Percentiles rank a stretch among this genome's conserved stretches.
Evolutionary conservation across 140 eudicot genomes (phyloP).

Genomic region (Oenanthe javanica): DNA sequence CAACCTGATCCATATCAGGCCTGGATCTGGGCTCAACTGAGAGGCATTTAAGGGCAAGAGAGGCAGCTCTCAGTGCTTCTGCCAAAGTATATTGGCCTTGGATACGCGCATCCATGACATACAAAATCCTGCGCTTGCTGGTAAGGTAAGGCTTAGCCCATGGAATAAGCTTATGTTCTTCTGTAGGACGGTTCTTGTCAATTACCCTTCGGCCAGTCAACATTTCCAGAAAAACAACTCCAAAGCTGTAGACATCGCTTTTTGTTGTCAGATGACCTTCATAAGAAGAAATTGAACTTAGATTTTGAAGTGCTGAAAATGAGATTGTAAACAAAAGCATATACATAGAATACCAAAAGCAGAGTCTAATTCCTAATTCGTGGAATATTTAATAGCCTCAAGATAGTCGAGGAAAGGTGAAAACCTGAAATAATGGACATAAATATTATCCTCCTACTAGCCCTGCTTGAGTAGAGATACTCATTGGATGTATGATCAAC

Average conservation of each 20-base stretch:
- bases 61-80: constrained; percentile 43
- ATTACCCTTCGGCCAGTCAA: constrained; percentile 60
- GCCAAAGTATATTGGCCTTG: constrained; percentile 48
- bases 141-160: constrained; percentile 64
- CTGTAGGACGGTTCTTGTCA: constrained; percentile 63
- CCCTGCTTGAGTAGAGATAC: neutral
- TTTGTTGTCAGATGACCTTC: constrained; percentile 73
- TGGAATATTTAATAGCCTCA: neutral
- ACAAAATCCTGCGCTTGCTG: constrained; percentile 17
- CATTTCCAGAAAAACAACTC: constrained; percentile 77
- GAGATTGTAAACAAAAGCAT: constrained; percentile 1
- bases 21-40: constrained; percentile 39
- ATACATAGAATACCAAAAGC: neutral
- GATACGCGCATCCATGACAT: constrained; percentile 51
- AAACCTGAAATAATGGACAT: neutral
- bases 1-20: constrained; percentile 43
- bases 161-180: constrained; percentile 57
- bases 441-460: neutral
- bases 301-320: constrained; percentile 6
- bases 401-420: neutral
- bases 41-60: constrained; percentile 58
- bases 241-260: constrained; percentile 83
- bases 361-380: neutral
- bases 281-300: constrained; percentile 12
- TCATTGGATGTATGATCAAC: neutral